Base-by-base conservation (phyloP, 805 yeast species). In the Cyberlindnera meyerae region DNA sequence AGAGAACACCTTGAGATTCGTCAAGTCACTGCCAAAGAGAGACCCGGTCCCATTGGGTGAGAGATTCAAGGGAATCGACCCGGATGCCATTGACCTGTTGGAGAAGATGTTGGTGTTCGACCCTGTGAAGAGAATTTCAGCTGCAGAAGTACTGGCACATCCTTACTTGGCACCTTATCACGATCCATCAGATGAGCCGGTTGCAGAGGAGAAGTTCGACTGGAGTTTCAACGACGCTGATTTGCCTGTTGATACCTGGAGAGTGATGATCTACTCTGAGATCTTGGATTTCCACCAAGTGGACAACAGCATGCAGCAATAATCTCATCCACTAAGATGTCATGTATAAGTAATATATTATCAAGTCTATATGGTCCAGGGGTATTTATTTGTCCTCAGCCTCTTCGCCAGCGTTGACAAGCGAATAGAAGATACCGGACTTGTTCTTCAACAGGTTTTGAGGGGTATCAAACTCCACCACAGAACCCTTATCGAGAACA, bases 151-250 rank as follows among this genome's bases (percentile, higher is more conserved):
- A 2, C 71, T 93, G 53, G 73, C 79, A 9, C 97, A 93, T 60
- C 93, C 93, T 8, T 93, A 93, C 61, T 66, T 93, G 63, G 84
- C 87, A 18, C 96, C 96, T 11, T 93, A 90, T 62, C 98, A 93
- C 60, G 98, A 93, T 56, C 96, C 97, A 22, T 75, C 88, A 4
- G 99, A 93, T 63, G 99, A 93, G 64, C 98, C 99, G 2, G 82
- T 76, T 5, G 96, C 97, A 21, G 86, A 79, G 33, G 85, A 82
- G 48, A 83, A 82, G 58, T 93, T 93, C 54, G 98, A 93, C 63
- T 93, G 99, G 99, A 81, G 93, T 54, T 90, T 90, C 62, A 90
- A 93, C 60, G 97, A 94, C 51, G 97, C 96, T 0, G 98, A 90
- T 62, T 71, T 90, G 52, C 97, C 97, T 4, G 93, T 93, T 13